phyloP scores from a whole-genome alignment of 148 eudicot species.

The Suaeda aralocaspica region DNA sequence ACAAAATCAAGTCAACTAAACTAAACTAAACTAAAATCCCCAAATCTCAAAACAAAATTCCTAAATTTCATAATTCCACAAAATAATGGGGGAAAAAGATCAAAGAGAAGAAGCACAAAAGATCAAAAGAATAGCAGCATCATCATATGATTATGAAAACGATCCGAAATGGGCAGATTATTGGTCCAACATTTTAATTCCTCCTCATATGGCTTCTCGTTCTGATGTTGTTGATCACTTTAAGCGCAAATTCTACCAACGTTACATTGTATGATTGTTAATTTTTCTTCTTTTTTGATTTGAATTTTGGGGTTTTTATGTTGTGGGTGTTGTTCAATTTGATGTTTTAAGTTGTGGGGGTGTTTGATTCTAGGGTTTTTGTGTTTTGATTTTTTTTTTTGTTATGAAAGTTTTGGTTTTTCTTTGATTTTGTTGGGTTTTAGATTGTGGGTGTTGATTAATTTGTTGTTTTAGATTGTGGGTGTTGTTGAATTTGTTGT shows the following conservation, averaged over 20 bases:
- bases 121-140: conserved; percentile 65
- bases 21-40: background rate
- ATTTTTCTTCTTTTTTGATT: too few relatives aligned
- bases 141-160: conserved; percentile 80
- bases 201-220: conserved; percentile 84
- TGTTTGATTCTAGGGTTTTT: too few relatives aligned
- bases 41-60: background rate
- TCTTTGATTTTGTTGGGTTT: background rate
- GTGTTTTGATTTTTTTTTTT: background rate
- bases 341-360: too few relatives aligned
- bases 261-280: conserved; percentile 85
- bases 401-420: background rate
- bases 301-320: too few relatives aligned
- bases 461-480: conserved; percentile 13
- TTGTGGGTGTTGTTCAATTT: too few relatives aligned
- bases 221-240: conserved; percentile 64
- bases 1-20: background rate
- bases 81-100: conserved; percentile 47
- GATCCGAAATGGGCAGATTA: conserved; percentile 87
- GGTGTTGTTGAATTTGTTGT: background rate
- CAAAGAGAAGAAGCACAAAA: conserved; percentile 51
- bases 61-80: background rate
- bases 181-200: conserved; percentile 92
- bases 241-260: conserved; percentile 98
- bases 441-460: background rate